These are phyloP conservation scores for Nephelium lappaceum DNA, from an alignment of 345 rosid species.

Conservation along the genomic window DNA sequence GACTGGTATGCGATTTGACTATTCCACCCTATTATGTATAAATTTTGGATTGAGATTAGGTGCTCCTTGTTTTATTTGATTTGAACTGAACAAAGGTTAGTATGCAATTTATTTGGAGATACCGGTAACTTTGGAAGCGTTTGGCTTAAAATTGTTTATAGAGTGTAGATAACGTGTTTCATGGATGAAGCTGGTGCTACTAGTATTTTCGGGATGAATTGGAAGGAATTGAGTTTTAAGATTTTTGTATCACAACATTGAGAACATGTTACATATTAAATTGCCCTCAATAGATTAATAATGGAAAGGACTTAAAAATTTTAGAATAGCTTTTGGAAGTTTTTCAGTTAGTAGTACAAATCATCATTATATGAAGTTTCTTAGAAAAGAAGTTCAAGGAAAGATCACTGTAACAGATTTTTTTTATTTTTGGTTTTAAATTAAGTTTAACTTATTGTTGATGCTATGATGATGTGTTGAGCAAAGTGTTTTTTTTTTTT, in stretches of 20 bases:
- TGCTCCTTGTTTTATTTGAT: not conserved
- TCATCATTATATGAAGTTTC: not conserved
- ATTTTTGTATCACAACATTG: not conserved
- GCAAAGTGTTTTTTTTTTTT: not conserved
- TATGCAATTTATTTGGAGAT: not conserved
- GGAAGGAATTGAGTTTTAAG: not conserved
- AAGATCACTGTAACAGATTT: not conserved
- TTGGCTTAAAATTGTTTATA: not conserved
- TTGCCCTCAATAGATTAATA: too few species aligned
- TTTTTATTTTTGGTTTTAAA: not conserved
- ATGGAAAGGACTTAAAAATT: not conserved
- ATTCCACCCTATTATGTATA: not conserved
- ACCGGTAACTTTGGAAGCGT: not conserved
- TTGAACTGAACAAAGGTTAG: conserved; percentile 1
- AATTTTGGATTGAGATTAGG: not conserved
- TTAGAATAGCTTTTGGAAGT: not conserved
- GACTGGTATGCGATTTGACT: conserved; percentile 46
- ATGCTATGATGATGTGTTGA: not conserved
- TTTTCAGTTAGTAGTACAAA: not conserved
- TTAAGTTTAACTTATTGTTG: not conserved
- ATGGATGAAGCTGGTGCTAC: not conserved
- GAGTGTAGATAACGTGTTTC: not conserved
- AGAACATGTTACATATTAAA: not conserved
- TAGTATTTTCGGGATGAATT: not conserved
- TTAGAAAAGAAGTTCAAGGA: not conserved